These are phyloP conservation scores for Scorias spongiosa DNA, from an alignment of 2,329 filamentous ascomycete species.

Conservation along the genomic window DNA sequence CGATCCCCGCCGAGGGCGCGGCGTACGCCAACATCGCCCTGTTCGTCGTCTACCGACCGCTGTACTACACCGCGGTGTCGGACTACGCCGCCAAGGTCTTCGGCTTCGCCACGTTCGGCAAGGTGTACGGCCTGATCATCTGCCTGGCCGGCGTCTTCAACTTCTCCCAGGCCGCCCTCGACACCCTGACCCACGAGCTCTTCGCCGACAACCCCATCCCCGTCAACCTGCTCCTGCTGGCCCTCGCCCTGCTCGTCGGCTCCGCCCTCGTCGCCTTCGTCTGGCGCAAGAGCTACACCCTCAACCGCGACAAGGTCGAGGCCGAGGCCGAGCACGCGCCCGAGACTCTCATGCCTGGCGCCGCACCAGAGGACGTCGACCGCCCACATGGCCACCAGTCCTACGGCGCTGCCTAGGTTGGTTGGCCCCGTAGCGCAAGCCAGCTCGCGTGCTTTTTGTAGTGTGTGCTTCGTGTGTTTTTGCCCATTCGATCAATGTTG, in stretches of 20 bases:
- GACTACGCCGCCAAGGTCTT: constrained; percentile 88
- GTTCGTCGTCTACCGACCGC: constrained; percentile 72
- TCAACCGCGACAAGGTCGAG: constrained; percentile 26
- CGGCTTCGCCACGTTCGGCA: constrained; percentile 80
- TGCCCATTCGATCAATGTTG: too few relatives aligned
- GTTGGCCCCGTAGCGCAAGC: background rate
- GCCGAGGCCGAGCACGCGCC: constrained; percentile 30
- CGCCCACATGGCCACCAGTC: constrained; percentile 15
- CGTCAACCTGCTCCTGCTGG: constrained; percentile 56
- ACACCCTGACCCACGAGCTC: constrained; percentile 57
- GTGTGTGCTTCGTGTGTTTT: too few relatives aligned
- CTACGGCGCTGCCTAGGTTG: constrained; percentile 13
- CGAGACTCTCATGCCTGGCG: constrained; percentile 24
- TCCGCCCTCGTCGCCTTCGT: constrained; percentile 53
- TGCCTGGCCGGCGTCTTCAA: constrained; percentile 72
- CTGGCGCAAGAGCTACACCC: constrained; percentile 30
- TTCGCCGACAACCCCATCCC: constrained; percentile 62
- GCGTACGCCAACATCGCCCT: constrained; percentile 63
- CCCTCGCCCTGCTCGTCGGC: constrained; percentile 48
- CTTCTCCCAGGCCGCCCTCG: constrained; percentile 67
- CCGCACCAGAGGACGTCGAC: constrained; percentile 10
- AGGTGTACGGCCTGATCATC: constrained; percentile 85
- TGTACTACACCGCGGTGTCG: constrained; percentile 81
- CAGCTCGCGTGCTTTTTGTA: too few relatives aligned
- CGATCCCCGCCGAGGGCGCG: constrained; percentile 51